A percentile compares a stretch with the other conserved stretches of the same genome.
phyloP scores from a whole-genome alignment of 257 asterid genomes.

The Solanum dulcamara region DNA sequence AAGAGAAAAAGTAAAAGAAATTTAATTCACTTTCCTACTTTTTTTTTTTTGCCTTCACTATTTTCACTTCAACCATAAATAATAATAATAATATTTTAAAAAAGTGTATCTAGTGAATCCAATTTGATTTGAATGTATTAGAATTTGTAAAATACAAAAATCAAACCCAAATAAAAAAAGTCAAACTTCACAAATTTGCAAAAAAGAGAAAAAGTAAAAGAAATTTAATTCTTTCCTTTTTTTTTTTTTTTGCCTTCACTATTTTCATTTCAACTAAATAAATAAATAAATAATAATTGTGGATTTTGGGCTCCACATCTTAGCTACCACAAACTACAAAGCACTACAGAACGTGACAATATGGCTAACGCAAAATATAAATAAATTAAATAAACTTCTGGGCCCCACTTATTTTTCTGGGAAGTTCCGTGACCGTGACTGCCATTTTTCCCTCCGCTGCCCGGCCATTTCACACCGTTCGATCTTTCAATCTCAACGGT shows the following conservation, averaged over 20 bases:
- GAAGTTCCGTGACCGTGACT: slow-evolving; percentile 66
- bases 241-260: neutral
- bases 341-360: slow-evolving; percentile 38
- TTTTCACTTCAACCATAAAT: neutral
- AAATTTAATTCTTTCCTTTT: neutral
- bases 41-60: neutral
- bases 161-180: neutral
- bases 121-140: neutral
- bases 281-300: neutral
- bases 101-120: neutral
- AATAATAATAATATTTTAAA: too few species aligned
- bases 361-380: slow-evolving; percentile 10
- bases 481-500: slow-evolving; percentile 12
- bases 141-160: neutral
- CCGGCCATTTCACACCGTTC: slow-evolving; percentile 13
- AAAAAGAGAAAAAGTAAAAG: neutral
- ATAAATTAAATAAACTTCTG: neutral
- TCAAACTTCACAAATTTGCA: neutral
- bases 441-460: slow-evolving; percentile 1
- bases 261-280: neutral
- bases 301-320: slow-evolving; percentile 18
- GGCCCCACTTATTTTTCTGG: slow-evolving; percentile 38
- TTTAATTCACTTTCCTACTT: neutral
- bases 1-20: neutral
- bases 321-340: slow-evolving; percentile 1